phyloP scores from a whole-genome alignment of 441 rosid genomes.

The Dalechampia spathulata region DNA sequence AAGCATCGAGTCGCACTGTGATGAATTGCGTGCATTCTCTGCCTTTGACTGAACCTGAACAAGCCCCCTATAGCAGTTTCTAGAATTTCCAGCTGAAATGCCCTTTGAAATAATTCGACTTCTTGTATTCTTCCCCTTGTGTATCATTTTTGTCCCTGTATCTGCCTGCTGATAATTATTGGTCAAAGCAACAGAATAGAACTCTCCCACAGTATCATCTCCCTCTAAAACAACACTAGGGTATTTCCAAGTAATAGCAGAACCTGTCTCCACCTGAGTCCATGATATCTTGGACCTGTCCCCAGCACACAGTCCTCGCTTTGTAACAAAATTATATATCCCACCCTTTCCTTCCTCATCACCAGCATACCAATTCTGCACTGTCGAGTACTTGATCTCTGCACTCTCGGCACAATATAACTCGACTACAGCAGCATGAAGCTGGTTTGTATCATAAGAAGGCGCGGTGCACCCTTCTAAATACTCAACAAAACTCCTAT shows the following conservation, averaged over 20 bases:
- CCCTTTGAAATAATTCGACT: slow-evolving; percentile 94
- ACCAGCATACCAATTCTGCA: slow-evolving; percentile 96
- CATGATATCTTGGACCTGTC: slow-evolving; percentile 80
- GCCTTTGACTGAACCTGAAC: slow-evolving; percentile 93
- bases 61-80: slow-evolving; percentile 89
- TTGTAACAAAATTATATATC: slow-evolving; percentile 85
- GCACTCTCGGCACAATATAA: slow-evolving; percentile 71
- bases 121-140: slow-evolving; percentile 80
- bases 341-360: slow-evolving; percentile 89
- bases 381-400: slow-evolving; percentile 87
- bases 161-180: slow-evolving; percentile 94
- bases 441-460: slow-evolving; percentile 80
- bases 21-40: slow-evolving; percentile 77
- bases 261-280: slow-evolving; percentile 97
- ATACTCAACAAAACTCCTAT: slow-evolving; percentile 84
- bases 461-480: slow-evolving; percentile 97
- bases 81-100: slow-evolving; percentile 76
- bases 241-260: slow-evolving; percentile 95
- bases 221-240: slow-evolving; percentile 92
- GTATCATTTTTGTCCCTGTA: slow-evolving; percentile 96
- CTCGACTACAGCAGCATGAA: slow-evolving; percentile 95
- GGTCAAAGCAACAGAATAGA: slow-evolving; percentile 88
- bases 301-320: slow-evolving; percentile 83
- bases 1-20: slow-evolving; percentile 95
- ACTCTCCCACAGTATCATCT: slow-evolving; percentile 74